These are phyloP conservation scores for Monosporozyma yasuniensis DNA, from an alignment of 805 yeast species.

Conservation along the genomic window DNA sequence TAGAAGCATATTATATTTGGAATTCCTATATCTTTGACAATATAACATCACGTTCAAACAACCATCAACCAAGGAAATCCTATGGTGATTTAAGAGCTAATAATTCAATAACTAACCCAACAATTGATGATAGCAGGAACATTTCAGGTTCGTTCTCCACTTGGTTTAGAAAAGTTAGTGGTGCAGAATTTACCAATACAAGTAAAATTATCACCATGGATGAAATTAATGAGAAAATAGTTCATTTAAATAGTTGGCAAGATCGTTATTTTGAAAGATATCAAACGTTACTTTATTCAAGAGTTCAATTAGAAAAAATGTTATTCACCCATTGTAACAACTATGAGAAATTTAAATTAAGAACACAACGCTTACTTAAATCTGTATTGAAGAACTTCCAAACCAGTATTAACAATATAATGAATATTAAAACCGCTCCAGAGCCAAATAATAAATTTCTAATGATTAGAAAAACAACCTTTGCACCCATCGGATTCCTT, in stretches of 20 bases:
- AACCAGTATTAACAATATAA: not conserved
- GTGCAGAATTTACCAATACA: not conserved
- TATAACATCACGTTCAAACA: not conserved
- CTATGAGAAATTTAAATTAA: not conserved
- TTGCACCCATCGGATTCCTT: conserved; percentile 6
- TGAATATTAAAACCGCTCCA: not conserved
- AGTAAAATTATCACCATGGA: not conserved
- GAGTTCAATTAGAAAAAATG: conserved; percentile 11
- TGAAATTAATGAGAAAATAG: conserved; percentile 7
- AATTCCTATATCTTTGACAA: not conserved
- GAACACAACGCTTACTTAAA: not conserved
- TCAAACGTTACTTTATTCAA: conserved; percentile 11
- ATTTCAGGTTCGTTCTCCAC: conserved; percentile 3
- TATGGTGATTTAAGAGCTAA: conserved; percentile 16
- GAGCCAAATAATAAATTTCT: not conserved
- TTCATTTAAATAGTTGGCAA: conserved; percentile 11
- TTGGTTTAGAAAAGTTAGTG: conserved; percentile 11
- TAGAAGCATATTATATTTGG: not conserved
- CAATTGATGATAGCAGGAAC: not conserved
- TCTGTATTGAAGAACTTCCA: not conserved
- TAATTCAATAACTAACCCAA: not conserved
- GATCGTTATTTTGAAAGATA: conserved; percentile 7
- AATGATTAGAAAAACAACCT: not conserved
- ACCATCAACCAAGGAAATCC: conserved; percentile 3
- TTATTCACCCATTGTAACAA: conserved; percentile 3